A percentile compares a stretch with the other conserved stretches of the same genome.
Conservation (phyloP, 1,284 basidiomycete genomes). For the Fistulinella cinereoalba region DNA sequence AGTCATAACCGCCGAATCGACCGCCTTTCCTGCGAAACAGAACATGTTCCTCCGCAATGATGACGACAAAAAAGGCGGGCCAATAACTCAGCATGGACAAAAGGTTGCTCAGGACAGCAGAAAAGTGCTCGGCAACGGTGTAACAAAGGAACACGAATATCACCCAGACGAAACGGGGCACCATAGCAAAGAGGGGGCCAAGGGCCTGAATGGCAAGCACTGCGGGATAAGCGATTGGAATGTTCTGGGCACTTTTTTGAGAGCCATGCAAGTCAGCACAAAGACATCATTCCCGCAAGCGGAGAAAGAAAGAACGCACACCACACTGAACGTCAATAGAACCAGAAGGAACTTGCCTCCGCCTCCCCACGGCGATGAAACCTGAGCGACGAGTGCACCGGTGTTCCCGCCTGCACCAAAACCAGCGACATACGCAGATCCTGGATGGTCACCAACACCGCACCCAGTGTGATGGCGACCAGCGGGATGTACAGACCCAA, state of each 20-base stretch:
- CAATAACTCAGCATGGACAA: constrained; percentile 63
- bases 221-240: constrained; percentile 58
- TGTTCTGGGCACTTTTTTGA: no score
- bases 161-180: constrained; percentile 63
- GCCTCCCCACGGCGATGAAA: constrained; percentile 46
- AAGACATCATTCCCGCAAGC: background rate
- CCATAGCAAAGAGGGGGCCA: constrained; percentile 49
- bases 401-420: constrained; percentile 47
- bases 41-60: constrained; percentile 57
- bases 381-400: constrained; percentile 45
- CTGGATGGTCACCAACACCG: constrained; percentile 55
- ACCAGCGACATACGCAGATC: constrained; percentile 49
- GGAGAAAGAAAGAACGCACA: constrained; percentile 27
- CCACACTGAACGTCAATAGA: constrained; percentile 52
- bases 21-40: constrained; percentile 49
- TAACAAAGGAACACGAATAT: constrained; percentile 51
- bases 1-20: constrained; percentile 52
- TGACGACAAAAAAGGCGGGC: constrained; percentile 58
- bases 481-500: constrained; percentile 57
- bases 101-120: constrained; percentile 52
- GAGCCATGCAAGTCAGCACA: no score
- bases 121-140: constrained; percentile 60
- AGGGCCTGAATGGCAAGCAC: constrained; percentile 57
- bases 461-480: constrained; percentile 56
- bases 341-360: constrained; percentile 61